Evolutionary conservation across 1,284 basidiomycete genomes (phyloP).

Genomic region (Malassezia caprae): DNA sequence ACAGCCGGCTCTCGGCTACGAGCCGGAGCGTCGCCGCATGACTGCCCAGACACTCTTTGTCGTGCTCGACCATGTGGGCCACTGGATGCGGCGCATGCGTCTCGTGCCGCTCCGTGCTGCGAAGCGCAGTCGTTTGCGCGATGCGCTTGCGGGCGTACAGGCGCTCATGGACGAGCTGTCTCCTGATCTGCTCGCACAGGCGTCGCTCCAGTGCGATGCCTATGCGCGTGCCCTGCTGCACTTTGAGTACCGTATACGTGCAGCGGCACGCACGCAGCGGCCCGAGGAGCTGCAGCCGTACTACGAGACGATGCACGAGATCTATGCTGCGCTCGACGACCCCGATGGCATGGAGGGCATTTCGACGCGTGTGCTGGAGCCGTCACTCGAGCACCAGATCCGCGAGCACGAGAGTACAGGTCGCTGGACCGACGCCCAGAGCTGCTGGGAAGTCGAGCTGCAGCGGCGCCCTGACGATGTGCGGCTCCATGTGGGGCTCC

Average conservation of each 20-base stretch:
- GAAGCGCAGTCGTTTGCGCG: constrained; percentile 22
- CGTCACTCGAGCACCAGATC: constrained; percentile 90
- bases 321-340: constrained; percentile 91
- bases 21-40: constrained; percentile 32
- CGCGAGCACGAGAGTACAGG: constrained; percentile 96
- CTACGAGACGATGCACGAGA: constrained; percentile 86
- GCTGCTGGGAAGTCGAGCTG: constrained; percentile 96
- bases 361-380: constrained; percentile 75
- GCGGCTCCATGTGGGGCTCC: constrained; percentile 74
- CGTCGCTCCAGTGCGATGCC: constrained; percentile 84
- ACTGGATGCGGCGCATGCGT: constrained; percentile 61
- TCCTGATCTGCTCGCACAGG: constrained; percentile 78
- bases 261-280: constrained; percentile 31
- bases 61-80: constrained; percentile 86
- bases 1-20: constrained; percentile 23
- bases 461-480: constrained; percentile 83
- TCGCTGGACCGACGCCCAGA: constrained; percentile 94
- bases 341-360: constrained; percentile 99
- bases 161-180: constrained; percentile 72
- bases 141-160: constrained; percentile 55
- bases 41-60: constrained; percentile 75
- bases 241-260: constrained; percentile 60
- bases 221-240: constrained; percentile 90
- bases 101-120: constrained; percentile 28
- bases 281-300: constrained; percentile 55